phyloP scores from a whole-genome alignment of 768 basidiomycete genomes.

The Phlebiopsis flavidoalba region DNA sequence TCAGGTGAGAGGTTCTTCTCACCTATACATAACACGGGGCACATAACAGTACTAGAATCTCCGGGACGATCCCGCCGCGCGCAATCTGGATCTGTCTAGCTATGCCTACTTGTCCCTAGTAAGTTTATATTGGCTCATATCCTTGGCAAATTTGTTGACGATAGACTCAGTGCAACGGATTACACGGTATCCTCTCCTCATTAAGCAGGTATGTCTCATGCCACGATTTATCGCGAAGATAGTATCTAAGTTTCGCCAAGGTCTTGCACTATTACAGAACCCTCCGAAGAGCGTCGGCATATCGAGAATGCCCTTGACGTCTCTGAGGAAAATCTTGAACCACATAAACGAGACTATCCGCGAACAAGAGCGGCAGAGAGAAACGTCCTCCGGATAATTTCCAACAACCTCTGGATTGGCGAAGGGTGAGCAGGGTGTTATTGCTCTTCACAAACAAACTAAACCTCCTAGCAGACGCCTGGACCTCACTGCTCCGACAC shows the following conservation, averaged over 20 bases:
- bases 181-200: constrained; percentile 87
- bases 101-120: constrained; percentile 93
- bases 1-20: constrained; percentile 40
- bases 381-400: constrained; percentile 70
- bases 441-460: not conserved
- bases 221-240: not conserved
- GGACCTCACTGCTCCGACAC: constrained; percentile 87
- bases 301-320: constrained; percentile 53
- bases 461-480: constrained; percentile 48
- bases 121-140: constrained; percentile 21
- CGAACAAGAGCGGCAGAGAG: constrained; percentile 73
- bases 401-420: constrained; percentile 82
- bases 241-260: constrained; percentile 27
- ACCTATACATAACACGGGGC: not conserved
- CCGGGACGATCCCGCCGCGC: constrained; percentile 69
- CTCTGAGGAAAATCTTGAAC: constrained; percentile 68
- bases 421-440: constrained; percentile 52
- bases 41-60: constrained; percentile 26
- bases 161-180: constrained; percentile 81
- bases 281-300: constrained; percentile 51
- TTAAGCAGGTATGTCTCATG: constrained; percentile 54
- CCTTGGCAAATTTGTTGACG: not conserved
- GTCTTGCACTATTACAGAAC: constrained; percentile 78
- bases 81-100: constrained; percentile 85
- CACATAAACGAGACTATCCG: constrained; percentile 89